phyloP scores from a whole-genome alignment of 2,329 filamentous ascomycete species.

The Aspergillus transmontanensis region DNA sequence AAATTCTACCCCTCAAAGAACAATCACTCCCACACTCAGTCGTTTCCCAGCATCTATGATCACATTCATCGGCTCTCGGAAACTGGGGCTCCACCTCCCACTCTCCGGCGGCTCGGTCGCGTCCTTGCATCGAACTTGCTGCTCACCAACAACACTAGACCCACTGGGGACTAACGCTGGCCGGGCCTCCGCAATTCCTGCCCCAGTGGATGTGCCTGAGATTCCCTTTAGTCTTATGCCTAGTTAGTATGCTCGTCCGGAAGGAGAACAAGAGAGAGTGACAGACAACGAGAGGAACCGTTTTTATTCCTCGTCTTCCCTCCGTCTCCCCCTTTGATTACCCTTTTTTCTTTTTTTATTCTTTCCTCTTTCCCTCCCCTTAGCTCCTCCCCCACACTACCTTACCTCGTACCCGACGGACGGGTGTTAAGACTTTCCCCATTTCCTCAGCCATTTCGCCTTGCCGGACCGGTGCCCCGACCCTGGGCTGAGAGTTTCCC shows the following conservation, averaged over 20 bases:
- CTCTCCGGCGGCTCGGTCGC: slow-evolving; percentile 22
- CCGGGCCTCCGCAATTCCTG: slow-evolving; percentile 13
- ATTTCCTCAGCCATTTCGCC: slow-evolving; percentile 19
- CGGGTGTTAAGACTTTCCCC: slow-evolving; percentile 1
- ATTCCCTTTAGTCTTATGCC: slow-evolving; percentile 15
- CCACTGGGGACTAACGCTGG: slow-evolving; percentile 19
- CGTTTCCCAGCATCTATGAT: slow-evolving; percentile 1
- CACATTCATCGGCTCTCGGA: slow-evolving; percentile 26
- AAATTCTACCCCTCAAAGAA: background rate
- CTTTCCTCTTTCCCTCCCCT: slow-evolving; percentile 11
- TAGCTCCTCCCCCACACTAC: slow-evolving; percentile 11
- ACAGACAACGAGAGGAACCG: background rate
- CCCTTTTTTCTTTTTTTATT: slow-evolving; percentile 23
- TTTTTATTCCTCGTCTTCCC: slow-evolving; percentile 29
- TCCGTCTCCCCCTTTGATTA: slow-evolving; percentile 6
- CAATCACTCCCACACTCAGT: background rate
- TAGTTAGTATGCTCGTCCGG: slow-evolving; percentile 1
- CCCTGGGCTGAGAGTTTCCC: slow-evolving; percentile 30
- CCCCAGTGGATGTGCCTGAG: slow-evolving; percentile 14
- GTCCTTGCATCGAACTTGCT: slow-evolving; percentile 12
- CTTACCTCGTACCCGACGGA: slow-evolving; percentile 6
- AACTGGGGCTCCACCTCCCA: slow-evolving; percentile 19
- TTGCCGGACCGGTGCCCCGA: slow-evolving; percentile 37
- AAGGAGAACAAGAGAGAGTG: slow-evolving; percentile 1
- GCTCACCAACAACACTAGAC: slow-evolving; percentile 14